Conservation (phyloP, 208 protist genomes). For the Strigomonas culicis region DNA sequence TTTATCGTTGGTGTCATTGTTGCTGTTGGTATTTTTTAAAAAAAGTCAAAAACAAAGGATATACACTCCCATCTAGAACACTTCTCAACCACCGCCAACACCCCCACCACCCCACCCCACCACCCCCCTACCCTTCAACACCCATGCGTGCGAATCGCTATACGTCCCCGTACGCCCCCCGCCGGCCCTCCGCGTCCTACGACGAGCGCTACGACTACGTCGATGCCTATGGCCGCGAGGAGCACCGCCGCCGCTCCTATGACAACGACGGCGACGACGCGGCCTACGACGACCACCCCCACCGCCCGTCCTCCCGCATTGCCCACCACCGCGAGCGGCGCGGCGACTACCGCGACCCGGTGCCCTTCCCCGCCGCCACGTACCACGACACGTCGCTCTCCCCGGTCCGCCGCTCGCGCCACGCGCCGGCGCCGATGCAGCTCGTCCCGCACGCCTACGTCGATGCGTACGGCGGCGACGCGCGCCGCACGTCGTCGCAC, state of each 20-base stretch:
- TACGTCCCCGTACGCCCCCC: neutral
- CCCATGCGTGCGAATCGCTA: neutral
- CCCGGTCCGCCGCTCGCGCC: no score
- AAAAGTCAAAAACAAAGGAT: neutral
- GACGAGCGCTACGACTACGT: neutral
- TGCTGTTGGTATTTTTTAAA: neutral
- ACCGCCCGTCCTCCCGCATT: neutral
- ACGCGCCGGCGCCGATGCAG: neutral
- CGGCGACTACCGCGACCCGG: neutral
- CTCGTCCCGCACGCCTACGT: neutral
- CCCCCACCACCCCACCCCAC: no score
- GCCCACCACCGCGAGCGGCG: neutral
- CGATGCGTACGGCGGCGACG: constrained; percentile 7
- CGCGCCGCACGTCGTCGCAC: constrained; percentile 12
- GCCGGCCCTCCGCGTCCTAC: neutral
- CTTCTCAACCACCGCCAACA: no score
- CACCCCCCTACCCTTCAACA: no score
- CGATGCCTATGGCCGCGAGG: neutral
- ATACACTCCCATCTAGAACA: no score
- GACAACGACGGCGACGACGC: neutral
- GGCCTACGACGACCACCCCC: neutral
- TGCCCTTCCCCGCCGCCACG: neutral
- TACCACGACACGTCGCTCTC: no score
- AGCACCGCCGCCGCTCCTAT: neutral
- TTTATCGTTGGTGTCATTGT: constrained; percentile 1